phyloP scores from a whole-genome alignment of 1,284 basidiomycete genomes.

The Cryptococcus sp. region DNA sequence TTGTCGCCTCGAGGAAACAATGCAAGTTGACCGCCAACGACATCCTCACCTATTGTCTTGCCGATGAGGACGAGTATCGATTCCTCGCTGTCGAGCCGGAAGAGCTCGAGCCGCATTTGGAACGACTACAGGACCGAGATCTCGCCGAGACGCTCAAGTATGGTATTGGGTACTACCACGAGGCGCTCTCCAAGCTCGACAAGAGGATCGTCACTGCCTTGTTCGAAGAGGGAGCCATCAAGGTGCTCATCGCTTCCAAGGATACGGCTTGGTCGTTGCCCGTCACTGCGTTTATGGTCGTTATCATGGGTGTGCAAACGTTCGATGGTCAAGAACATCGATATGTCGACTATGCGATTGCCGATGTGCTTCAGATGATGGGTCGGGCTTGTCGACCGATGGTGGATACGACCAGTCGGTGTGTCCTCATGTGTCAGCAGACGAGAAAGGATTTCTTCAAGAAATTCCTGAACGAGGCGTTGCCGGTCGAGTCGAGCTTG shows the following conservation, averaged over 20 bases:
- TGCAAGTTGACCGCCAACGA: constrained; percentile 90
- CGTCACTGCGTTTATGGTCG: constrained; percentile 89
- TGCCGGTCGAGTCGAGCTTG: constrained; percentile 94
- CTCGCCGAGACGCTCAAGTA: constrained; percentile 78
- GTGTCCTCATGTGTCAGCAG: constrained; percentile 94
- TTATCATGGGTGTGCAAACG: constrained; percentile 96
- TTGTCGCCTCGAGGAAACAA: constrained; percentile 90
- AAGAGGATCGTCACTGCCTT: constrained; percentile 89
- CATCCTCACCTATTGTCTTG: constrained; percentile 79
- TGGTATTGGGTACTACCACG: constrained; percentile 94
- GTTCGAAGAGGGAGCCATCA: constrained; percentile 90
- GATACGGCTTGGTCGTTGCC: constrained; percentile 95
- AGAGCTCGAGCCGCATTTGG: constrained; percentile 82
- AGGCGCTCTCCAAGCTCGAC: constrained; percentile 85
- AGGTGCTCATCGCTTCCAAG: constrained; percentile 90
- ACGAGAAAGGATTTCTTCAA: constrained; percentile 97
- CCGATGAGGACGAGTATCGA: constrained; percentile 75
- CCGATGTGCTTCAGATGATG: constrained; percentile 99
- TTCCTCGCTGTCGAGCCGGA: constrained; percentile 86
- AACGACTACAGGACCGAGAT: constrained; percentile 71
- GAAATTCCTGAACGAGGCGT: constrained; percentile 92
- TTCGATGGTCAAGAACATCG: constrained; percentile 96
- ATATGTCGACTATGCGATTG: constrained; percentile 95
- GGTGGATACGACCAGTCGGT: constrained; percentile 80
- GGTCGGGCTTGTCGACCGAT: constrained; percentile 85